Base-by-base conservation (phyloP, 306 rosid genomes). In the Glycyrrhiza uralensis region DNA sequence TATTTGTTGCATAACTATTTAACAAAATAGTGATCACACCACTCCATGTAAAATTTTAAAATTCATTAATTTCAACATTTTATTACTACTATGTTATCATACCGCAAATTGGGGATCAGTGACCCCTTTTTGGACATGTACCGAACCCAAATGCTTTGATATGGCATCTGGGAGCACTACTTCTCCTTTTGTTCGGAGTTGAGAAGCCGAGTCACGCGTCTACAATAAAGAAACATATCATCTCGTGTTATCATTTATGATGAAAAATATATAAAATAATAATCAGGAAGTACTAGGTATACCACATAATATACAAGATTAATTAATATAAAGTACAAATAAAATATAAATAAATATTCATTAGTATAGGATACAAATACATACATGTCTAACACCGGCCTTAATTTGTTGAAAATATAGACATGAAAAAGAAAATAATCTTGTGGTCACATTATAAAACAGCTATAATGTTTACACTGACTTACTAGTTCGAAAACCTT, bases 401-500 rank as follows among this genome's bases (percentile, higher is more conserved):
- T n/a, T n/a, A n/a, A n/a, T n/a, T n/a, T n/a, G 19, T 59, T 0
- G 23, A n/a, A 57, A 10, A 46, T 0, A 65, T 42, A n/a, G 0
- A 11, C 12, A 57, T 3, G 0, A 2, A 29, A 1, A 5, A 41
- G 5, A 11, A 14, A 14, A 22, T 4, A 12, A 0, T 1, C 0
- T 26, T 26, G 29, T 26, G 4, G 4, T 26, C 4, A 26, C 4
- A 4, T 1, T 2, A 49, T 15, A 15, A 20, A 1, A 22, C 3
- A 30, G 4, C 24, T 12, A 57, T 11, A 4, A 23, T 5, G 2
- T 1, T 63, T 0, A 7, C n/a, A 0, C 23, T 5, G 30, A 42
- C 58, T 69, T 30, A 69, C 84, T 74, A 80, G 6, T 62, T 33
- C 71, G 35, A 80, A 80, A 36, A 80, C 63, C 29, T 75, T 70